Evolutionary conservation across 176 grass and related monocot species (phyloP), one percentile per base, ranked within the genome.

Genomic region (Aegilops longissima): DNA sequence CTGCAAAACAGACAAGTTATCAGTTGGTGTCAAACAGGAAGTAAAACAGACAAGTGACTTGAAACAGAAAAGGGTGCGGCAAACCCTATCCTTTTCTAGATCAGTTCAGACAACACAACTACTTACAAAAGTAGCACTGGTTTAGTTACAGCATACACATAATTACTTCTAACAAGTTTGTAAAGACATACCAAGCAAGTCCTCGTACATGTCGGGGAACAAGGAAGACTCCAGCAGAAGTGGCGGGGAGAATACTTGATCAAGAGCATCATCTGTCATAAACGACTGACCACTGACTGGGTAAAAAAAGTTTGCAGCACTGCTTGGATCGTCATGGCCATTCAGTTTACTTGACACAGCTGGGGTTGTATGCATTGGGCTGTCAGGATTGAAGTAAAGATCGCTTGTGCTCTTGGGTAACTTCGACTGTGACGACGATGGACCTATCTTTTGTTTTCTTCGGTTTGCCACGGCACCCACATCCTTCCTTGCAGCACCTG

Each of bases 171-270:
- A 70, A 20, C 44, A 21, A 79, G 2, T 84, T 79, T 71, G 33
- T 54, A 69, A 80, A 73, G 29, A 77, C 76, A 77, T 97, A 99
- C 97, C 97, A 77, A 99, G 92, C 89, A 99, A 91, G 87, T 99
- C 97, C 73, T 99, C 94, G 0, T 94, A 92, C 17, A 89, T 78
- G 83, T 99, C 97, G 52, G 89, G 90, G 64, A 99, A 96, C 52
- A 98, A 84, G 9, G 92, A 90, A 40, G 94, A 90, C 66, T 99
- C 94, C 82, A 94, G 66, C 77, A 97, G 82, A 66, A 99, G 87
- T 44, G 94, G 94, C 1, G 94, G 97, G 1, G 97, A 97, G 80
- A 96, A 99, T 72, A 93, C 94, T 97, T 99, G 94, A 94, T 99
- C 94, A 77, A 94, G 87, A 82, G 88, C 83, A 90, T 99, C 94